Evolutionary conservation across 306 rosid genomes (phyloP).

Genomic region (peach (Prunus persica)): DNA sequence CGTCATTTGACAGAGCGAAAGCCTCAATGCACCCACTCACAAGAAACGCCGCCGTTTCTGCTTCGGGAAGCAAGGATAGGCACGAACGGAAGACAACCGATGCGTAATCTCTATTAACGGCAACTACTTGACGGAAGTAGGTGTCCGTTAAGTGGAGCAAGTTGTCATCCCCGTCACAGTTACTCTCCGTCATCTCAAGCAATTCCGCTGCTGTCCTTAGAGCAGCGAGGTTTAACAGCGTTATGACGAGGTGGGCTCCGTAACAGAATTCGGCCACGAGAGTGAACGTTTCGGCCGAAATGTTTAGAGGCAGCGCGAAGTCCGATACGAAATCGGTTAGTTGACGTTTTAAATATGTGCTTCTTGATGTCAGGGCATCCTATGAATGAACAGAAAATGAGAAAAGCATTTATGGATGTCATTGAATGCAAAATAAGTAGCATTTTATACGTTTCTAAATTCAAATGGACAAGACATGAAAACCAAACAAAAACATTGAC

Average conservation of each 20-base stretch:
- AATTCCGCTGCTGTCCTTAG: conserved; percentile 76
- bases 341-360: conserved; percentile 64
- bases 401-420: not conserved
- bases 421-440: not conserved
- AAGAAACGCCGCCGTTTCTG: conserved; percentile 67
- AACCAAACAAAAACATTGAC: too few species aligned
- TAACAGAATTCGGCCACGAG: conserved; percentile 71
- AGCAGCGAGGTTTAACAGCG: conserved; percentile 64
- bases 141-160: conserved; percentile 49
- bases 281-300: conserved; percentile 63
- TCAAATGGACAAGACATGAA: not conserved
- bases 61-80: conserved; percentile 71
- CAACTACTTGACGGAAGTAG: conserved; percentile 45
- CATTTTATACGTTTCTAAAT: not conserved
- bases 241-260: conserved; percentile 43
- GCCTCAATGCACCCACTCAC: conserved; percentile 68
- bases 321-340: conserved; percentile 39
- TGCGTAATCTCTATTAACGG: conserved; percentile 46
- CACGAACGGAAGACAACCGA: conserved; percentile 66
- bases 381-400: conserved; percentile 21
- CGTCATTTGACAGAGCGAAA: conserved; percentile 32
- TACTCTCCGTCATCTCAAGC: conserved; percentile 54
- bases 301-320: conserved; percentile 63
- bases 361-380: conserved; percentile 62
- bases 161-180: conserved; percentile 30